Base-by-base conservation (phyloP, 2,329 filamentous ascomycete genomes). In the Alternaria ethzedia region DNA sequence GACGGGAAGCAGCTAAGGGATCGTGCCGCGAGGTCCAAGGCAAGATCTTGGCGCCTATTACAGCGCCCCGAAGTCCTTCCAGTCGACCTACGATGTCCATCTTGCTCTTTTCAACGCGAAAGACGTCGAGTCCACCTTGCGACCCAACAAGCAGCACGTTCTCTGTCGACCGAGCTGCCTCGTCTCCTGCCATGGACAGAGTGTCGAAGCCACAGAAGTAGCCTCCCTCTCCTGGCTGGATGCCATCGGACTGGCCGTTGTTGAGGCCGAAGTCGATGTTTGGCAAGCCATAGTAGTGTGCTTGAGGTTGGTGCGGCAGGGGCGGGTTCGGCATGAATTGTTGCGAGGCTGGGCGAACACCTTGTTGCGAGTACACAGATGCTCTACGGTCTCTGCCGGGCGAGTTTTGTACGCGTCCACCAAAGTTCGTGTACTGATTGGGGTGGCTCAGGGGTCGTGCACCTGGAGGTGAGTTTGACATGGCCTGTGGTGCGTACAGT, bases 161-260 rank as follows among this genome's bases (percentile, higher is more conserved):
- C 73, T 91, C 86, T 57, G 82, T 75, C 12, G 74, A 71, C 26
- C 71, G 78, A 12, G 82, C 78, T 1, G 80, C 78, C 23, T 84
- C 83, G 59, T 82, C 78, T 7, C 83, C 82, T 4, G 82, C 79
- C 66, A 78, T 81, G 32, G 81, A 78, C 46, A 96, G 83, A 3
- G 85, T 89, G 77, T 97, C 94, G 72, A 97, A 94, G 6, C 91
- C 90, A 76, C 93, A 96, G 76, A 91, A 92, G 70, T 91, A 93
- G 8, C 91, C 92, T 47, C 86, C 87, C 41, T 90, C 88, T 4
- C 90, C 90, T 3, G 89, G 86, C 68, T 86, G 86, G 73, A 90
- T 82, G 10, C 85, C 81, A 36, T 85, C 81, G 46, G 82, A 83
- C 11, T 64, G 51, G 15, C 82, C 80, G 57, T 82, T 82, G 68